A percentile compares a stretch with the other conserved stretches of the same genome.
These are phyloP conservation scores for Ophiobolus disseminans DNA, from an alignment of 2,329 filamentous ascomycete genomes.

Conservation along the genomic window DNA sequence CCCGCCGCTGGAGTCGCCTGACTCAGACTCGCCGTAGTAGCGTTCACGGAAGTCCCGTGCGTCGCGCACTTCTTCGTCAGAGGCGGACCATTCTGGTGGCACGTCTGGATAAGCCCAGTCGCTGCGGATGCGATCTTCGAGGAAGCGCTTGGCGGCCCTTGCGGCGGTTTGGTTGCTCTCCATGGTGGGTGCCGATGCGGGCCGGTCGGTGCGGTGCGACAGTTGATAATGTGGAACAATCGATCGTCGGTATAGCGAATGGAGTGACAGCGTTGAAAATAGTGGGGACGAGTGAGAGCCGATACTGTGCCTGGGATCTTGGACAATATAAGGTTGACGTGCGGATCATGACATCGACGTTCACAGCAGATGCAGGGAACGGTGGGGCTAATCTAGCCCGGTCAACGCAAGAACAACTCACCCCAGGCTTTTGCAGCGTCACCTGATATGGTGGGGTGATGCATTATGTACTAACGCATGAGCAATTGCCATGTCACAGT, in stretches of 20 bases:
- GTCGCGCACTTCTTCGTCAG: constrained; percentile 43
- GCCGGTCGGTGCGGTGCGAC: not conserved
- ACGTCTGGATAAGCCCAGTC: constrained; percentile 55
- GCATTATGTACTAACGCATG: too few relatives aligned
- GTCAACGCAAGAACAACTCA: not conserved
- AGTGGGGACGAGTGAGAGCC: not conserved
- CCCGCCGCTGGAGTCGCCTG: constrained; percentile 31
- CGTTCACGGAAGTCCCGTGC: constrained; percentile 52
- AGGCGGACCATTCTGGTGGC: constrained; percentile 41
- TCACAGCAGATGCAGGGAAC: constrained; percentile 1
- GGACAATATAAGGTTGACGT: not conserved
- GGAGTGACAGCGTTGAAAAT: not conserved
- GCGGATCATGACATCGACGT: constrained; percentile 3
- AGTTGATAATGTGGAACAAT: not conserved
- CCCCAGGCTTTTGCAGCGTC: too few relatives aligned
- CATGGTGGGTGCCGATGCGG: constrained; percentile 27
- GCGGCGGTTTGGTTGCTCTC: constrained; percentile 52
- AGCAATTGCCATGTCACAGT: too few relatives aligned
- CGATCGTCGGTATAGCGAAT: not conserved
- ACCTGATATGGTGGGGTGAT: too few relatives aligned
- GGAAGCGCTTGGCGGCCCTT: constrained; percentile 51
- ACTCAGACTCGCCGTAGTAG: constrained; percentile 49
- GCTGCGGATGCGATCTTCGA: constrained; percentile 52
- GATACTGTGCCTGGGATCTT: not conserved
- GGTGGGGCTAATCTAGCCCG: constrained; percentile 1